phyloP scores from a whole-genome alignment of 345 rosid species.

The Dipteronia sinensis region DNA sequence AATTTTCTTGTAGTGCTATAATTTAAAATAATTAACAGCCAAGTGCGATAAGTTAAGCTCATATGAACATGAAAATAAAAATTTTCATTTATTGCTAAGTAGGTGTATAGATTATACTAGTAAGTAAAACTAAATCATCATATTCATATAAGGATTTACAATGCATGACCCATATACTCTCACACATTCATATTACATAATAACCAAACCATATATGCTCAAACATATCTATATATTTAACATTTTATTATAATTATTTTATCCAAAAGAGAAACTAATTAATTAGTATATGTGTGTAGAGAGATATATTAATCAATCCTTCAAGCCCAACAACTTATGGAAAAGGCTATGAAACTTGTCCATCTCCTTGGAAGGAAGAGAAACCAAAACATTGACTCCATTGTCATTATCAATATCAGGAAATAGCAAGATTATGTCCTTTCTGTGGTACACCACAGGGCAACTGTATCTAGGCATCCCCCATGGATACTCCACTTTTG shows the following conservation, averaged over 20 bases:
- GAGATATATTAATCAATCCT: neutral
- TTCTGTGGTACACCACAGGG: conserved; percentile 69
- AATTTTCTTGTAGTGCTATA: no score
- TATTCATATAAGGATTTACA: neutral
- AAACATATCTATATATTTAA: no score
- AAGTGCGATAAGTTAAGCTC: no score
- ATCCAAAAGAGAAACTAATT: no score
- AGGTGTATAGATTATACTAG: no score
- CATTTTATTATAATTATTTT: no score
- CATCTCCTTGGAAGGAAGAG: conserved; percentile 73
- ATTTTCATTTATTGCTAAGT: no score
- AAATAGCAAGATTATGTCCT: conserved; percentile 78
- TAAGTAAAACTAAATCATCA: no score
- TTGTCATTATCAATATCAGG: conserved; percentile 50
- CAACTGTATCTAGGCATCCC: conserved; percentile 72
- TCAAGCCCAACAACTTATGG: conserved; percentile 33
- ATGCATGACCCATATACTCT: neutral
- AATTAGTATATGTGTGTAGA: no score
- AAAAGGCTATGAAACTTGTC: conserved; percentile 53
- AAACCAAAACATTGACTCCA: conserved; percentile 70
- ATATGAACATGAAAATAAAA: no score
- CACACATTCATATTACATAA: neutral
- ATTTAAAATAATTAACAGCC: no score
- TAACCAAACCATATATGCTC: no score
- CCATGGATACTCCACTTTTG: conserved; percentile 84